These are phyloP conservation scores for Lolium rigidum DNA, from an alignment of 176 grass and related monocot genomes.

Conservation along the genomic window DNA sequence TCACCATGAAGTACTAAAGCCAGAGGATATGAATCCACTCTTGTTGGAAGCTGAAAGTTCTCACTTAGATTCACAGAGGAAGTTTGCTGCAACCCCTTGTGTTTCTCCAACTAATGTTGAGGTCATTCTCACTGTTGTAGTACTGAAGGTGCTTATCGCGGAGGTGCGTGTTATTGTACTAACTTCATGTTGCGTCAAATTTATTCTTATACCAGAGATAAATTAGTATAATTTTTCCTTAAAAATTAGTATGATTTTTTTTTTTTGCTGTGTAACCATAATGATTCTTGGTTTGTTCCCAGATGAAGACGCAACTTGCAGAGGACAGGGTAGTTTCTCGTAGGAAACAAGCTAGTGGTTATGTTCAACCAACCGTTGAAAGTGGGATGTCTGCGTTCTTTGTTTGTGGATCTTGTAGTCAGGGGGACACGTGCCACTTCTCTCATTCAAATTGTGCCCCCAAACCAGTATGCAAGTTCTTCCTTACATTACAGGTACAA, in stretches of 20 bases:
- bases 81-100: slow-evolving; percentile 65
- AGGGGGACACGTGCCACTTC: slow-evolving; percentile 63
- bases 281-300: slow-evolving; percentile 26
- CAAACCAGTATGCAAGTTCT: slow-evolving; percentile 83
- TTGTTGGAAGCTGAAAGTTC: slow-evolving; percentile 52
- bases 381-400: slow-evolving; percentile 63
- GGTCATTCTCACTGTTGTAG: slow-evolving; percentile 45
- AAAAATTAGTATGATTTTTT: background rate
- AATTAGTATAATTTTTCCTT: background rate
- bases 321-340: slow-evolving; percentile 25
- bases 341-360: slow-evolving; percentile 19
- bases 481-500: slow-evolving; percentile 78
- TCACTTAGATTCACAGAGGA: slow-evolving; percentile 23
- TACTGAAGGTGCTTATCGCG: slow-evolving; percentile 46
- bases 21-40: slow-evolving; percentile 49
- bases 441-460: slow-evolving; percentile 72
- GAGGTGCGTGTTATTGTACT: slow-evolving; percentile 36
- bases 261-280: background rate
- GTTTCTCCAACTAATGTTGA: slow-evolving; percentile 68
- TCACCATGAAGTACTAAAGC: slow-evolving; percentile 25
- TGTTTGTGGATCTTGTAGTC: slow-evolving; percentile 62
- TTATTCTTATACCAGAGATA: background rate
- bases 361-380: slow-evolving; percentile 35
- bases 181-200: slow-evolving; percentile 22
- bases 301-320: slow-evolving; percentile 53